Evolutionary conservation across 352 stramenopile species (phyloP).

Genomic region (Globisporangium okanoganense): DNA sequence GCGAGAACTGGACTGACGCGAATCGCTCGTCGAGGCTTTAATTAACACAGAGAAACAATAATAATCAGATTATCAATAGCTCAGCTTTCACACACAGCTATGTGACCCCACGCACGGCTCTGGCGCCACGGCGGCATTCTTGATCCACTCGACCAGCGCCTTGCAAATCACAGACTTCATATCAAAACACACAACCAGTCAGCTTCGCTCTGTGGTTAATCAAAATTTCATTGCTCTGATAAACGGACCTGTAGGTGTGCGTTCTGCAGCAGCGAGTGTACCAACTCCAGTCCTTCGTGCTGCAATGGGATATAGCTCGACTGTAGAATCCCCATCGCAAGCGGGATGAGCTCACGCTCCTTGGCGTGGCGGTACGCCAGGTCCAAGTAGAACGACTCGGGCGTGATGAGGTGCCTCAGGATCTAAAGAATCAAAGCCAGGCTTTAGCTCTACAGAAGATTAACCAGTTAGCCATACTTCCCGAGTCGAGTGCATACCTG

Average conservation of each 20-base stretch:
- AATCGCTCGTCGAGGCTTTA: slow-evolving; percentile 34
- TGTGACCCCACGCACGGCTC: slow-evolving; percentile 42
- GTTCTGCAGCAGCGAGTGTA: slow-evolving; percentile 42
- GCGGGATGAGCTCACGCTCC: slow-evolving; percentile 30
- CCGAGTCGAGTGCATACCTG: slow-evolving; percentile 23
- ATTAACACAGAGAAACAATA: background rate
- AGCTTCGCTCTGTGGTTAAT: background rate
- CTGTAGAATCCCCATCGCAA: slow-evolving; percentile 32
- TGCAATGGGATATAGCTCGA: slow-evolving; percentile 37
- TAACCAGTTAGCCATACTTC: no score
- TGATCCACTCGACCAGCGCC: slow-evolving; percentile 30
- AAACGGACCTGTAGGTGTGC: slow-evolving; percentile 27
- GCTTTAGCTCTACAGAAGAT: no score
- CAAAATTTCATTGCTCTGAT: background rate
- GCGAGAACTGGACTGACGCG: slow-evolving; percentile 28
- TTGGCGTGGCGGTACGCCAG: slow-evolving; percentile 29
- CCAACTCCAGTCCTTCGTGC: slow-evolving; percentile 57
- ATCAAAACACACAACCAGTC: background rate
- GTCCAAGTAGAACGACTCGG: slow-evolving; percentile 52
- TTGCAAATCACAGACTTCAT: slow-evolving; percentile 25
- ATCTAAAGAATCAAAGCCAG: slow-evolving; percentile 23
- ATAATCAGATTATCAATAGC: no score
- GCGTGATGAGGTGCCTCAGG: slow-evolving; percentile 46
- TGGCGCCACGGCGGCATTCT: slow-evolving; percentile 28
- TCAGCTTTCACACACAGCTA: no score